These are phyloP conservation scores for Globisporangium camurandrum DNA, from an alignment of 352 stramenopile species.

Conservation along the genomic window DNA sequence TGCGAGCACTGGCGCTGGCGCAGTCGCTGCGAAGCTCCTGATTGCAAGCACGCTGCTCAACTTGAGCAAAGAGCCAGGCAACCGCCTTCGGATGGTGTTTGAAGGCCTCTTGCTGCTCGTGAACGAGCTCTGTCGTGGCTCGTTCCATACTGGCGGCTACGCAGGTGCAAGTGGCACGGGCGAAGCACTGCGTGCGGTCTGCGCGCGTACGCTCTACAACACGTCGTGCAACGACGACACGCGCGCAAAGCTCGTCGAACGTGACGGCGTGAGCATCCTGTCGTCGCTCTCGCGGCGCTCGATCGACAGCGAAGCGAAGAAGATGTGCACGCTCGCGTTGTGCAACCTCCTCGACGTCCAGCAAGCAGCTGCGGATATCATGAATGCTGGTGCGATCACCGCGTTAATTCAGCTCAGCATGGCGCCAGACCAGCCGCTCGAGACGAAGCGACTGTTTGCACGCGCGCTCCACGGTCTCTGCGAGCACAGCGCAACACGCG, in stretches of 20 bases:
- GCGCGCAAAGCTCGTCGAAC: constrained; percentile 56
- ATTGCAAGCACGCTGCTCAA: constrained; percentile 57
- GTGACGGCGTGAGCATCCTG: constrained; percentile 47
- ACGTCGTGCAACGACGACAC: constrained; percentile 64
- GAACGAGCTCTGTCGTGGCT: constrained; percentile 35
- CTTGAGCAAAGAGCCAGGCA: constrained; percentile 60
- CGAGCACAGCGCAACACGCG: constrained; percentile 36
- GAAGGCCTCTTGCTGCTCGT: constrained; percentile 57
- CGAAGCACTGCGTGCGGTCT: constrained; percentile 34
- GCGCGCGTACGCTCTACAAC: constrained; percentile 60
- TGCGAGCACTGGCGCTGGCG: no score
- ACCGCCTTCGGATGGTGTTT: constrained; percentile 66
- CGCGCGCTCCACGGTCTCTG: constrained; percentile 65
- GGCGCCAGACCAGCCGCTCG: constrained; percentile 28
- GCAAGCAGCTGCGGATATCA: constrained; percentile 60
- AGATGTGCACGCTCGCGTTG: constrained; percentile 71
- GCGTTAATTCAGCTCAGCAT: constrained; percentile 59
- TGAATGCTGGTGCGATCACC: constrained; percentile 53
- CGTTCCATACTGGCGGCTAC: constrained; percentile 1
- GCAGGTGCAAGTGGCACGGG: constrained; percentile 9
- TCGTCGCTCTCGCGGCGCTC: constrained; percentile 35
- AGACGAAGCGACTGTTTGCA: constrained; percentile 53
- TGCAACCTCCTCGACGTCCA: constrained; percentile 76
- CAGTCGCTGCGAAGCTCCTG: constrained; percentile 34
- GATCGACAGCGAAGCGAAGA: constrained; percentile 35